Evolutionary conservation across 139 green algal genomes (phyloP), one percentile per base, ranked within the genome.

Genomic region (Chlorella vulgaris): DNA sequence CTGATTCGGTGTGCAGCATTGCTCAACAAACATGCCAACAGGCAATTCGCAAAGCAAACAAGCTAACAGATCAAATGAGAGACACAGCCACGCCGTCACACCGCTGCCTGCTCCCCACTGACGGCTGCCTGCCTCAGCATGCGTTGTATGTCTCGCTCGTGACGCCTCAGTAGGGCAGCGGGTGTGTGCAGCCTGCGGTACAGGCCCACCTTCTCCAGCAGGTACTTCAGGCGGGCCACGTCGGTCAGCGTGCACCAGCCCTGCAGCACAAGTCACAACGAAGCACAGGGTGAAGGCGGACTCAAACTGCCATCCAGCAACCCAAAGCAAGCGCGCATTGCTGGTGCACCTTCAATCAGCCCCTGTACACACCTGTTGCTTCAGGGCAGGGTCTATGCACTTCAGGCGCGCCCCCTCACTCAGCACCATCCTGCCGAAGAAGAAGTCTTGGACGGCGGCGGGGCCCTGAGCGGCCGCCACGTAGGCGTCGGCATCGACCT

Each of bases 401-500:
- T 38, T 61, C n/a, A 89, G 60, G 24, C 75, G 68, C n/a, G 68
- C 58, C 29, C 85, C 85, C 69, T 89, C 82, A 33, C 36, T 71
- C 21, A 88, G 81, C 47, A 88, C 85, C 67, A 89, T 69, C 13
- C 84, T 62, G 26, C 36, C 31, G 60, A 55, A 83, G 69, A 83
- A 89, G 28, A 89, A 89, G 42, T 84, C 60, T 5, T 29, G 26
- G 1, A 69, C 70, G 18, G 70, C 83, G 1, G 63, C 69, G 0
- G 68, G 40, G 3, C 85, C 85, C 22, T 40, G n/a, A 0, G 71
- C 61, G 1, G 85, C 85, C 4, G 83, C 85, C 83, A 89, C 62
- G 78, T 79, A 89, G 15, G 85, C 85, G 35, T 89, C 83, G 7
- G 73, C 74, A 50, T 89, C 85, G 29, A 82, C 60, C 10, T 86